Base-by-base conservation (phyloP, 495 filamentous ascomycete species). In the Daldinia concentrica region DNA sequence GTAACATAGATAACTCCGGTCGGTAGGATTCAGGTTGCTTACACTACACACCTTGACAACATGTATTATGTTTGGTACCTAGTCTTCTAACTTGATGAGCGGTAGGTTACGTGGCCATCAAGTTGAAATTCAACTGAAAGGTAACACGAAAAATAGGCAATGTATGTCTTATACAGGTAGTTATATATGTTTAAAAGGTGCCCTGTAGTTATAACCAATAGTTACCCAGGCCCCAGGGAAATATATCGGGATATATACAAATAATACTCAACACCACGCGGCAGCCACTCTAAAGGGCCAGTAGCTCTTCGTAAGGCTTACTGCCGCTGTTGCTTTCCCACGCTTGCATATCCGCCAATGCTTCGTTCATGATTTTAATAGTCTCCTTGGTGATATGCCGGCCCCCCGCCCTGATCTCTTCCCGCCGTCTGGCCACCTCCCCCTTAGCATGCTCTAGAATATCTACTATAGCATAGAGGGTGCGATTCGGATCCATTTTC, bases 331-430 rank as follows among this genome's bases (percentile, higher is more conserved):
- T n/a, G 34, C 29, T 24, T 27, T 32, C 22, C 19, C 6, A 27
- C 19, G 51, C 30, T 17, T 58, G 6, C 68, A 71, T 65, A 32
- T 68, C 56, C 11, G 12, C 32, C 9, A 65, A 26, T 7, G 70
- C 70, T 3, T 62, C 51, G 4, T 66, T 37, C 65, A 73, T 73
- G 32, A 73, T 73, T 6, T 26, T 58, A 26, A 74, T 66, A 24
- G 58, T 66, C 50, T 68, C 65, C 12, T 45, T 12, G 6, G 60
- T 45, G n/a, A 73, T 73, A 39, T 19, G 58, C 8, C 36, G 19
- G 4, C 55, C 48, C 17, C 55, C 37, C 30, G 0, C 22, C 32
- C 50, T 58, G 6, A 9, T 41, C 15, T 64, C 54, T 11, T 37
- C 26, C 43, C 71, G 59, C 14, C 52, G 51, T 17, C 39, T 27